Evolutionary conservation across 495 filamentous ascomycete species (phyloP), one percentile per base, ranked within the genome.

Genomic region (Daldinia decipiens): DNA sequence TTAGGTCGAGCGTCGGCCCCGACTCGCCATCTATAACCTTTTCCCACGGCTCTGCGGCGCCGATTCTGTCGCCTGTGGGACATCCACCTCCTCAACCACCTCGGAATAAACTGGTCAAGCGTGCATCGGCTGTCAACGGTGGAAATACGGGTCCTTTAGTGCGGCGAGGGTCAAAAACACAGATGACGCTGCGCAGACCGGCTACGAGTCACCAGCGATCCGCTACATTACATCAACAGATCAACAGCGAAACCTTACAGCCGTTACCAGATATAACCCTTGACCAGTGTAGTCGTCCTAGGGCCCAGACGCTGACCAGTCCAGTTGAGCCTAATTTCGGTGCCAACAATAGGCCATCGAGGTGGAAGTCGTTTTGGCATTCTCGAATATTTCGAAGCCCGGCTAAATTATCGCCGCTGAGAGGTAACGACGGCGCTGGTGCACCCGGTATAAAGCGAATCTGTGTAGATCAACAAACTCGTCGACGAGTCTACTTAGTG

Each of bases 51-150:
- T 93, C 92, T 26, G 85, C 84, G 7, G 90, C 87, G 47, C 90
- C 91, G 39, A 91, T 91, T 29, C 74, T 91, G 27, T 72, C 83
- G 15, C 71, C 76, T 38, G 39, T 68, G 50, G 68, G 75, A 59
- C 78, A 84, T 12, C 58, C 78, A 13, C 78, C 80, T 52, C 79
- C 87, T 61, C 81, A 86, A 64, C 76, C 85, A 65, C 73, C 84
- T 40, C 89, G 91, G 15, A 98, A 97, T 79, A 98, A 96, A 80
- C 82, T 98, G 26, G 90, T 98, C 32, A 98, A 98, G 81, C 89
- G 95, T 61, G 83, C 88, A 50, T 84, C 88, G 12, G 92, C 94
- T 17, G 68, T 74, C 19, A 76, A 78, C 50, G 83, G 89, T 34
- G 84, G 85, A 64, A 82, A 76, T 76, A 79, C 81, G 65, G 76